Base-by-base conservation (phyloP, 768 basidiomycete genomes). In the Rossbeevera mucosa region DNA sequence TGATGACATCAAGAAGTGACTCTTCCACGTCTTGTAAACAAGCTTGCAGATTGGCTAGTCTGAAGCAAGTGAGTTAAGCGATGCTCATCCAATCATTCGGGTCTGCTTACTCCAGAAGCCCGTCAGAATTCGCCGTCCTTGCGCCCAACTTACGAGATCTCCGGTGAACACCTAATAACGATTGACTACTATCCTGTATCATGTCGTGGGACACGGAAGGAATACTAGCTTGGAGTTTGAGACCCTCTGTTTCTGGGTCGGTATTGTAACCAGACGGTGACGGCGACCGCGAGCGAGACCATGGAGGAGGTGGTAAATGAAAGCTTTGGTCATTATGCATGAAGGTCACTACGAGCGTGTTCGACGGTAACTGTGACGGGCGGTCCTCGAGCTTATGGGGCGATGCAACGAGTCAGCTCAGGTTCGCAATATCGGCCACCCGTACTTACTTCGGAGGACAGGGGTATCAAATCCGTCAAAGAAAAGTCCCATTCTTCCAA, bases 231-330 rank as follows among this genome's bases (percentile, higher is more conserved):
- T 51, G 54, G 13, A 72, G 68, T 53, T 73, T 77, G 42, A 74
- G 70, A 14, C 75, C 62, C 40, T 78, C 77, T 20, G 70, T 71
- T 70, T 90, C 88, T 29, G 86, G 86, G 60, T 90, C 88, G 2
- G 88, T 88, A 25, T 77, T 76, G 61, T 88, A 88, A 8, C 83
- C 86, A 40, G 79, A 71, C 11, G 83, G 84, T n/a, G 85, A 79
- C 47, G 80, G 74, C 22, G 81, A 67, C 43, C 80, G 66, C 55
- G 52, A 55, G 40, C 49, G 58, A 45, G 66, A 59, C 60, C 63
- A 59, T 7, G 60, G 57, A 5, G 69, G 58, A 33, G 70, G 59
- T 20, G 83, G 80, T 21, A 85, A 62, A 68, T 82, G 86, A 58
- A 81, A 84, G n/a, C 72, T 73, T 59, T 79, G 72, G 5, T 79